A percentile compares a stretch with the other conserved stretches of the same genome.
Conservation (phyloP, 768 basidiomycete genomes). For the Austroboletus festivus region DNA sequence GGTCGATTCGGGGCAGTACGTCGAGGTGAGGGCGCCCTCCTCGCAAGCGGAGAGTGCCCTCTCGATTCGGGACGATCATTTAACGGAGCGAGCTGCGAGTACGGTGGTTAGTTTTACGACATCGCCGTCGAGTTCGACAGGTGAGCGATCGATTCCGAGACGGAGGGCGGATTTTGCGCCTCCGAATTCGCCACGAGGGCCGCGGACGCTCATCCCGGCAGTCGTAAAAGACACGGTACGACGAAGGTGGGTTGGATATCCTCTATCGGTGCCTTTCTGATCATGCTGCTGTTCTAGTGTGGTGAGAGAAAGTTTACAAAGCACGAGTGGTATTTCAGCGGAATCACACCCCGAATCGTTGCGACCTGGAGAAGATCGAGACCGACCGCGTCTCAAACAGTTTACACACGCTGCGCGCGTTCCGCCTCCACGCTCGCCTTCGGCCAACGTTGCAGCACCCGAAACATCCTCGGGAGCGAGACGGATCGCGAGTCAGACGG, state of each 20-base stretch:
- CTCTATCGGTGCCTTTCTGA: not conserved
- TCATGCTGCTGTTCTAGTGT: conserved; percentile 35
- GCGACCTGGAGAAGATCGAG: conserved; percentile 34
- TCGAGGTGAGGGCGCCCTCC: conserved; percentile 26
- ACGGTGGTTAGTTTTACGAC: conserved; percentile 46
- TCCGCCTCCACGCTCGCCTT: conserved; percentile 53
- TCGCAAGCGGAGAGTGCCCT: conserved; percentile 23
- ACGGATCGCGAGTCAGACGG: conserved; percentile 62
- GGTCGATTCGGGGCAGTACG: conserved; percentile 33
- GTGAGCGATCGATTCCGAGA: conserved; percentile 60
- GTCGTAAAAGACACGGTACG: conserved; percentile 22
- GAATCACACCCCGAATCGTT: conserved; percentile 32
- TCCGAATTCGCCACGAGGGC: conserved; percentile 46
- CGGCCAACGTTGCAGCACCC: conserved; percentile 16
- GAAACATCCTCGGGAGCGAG: conserved; percentile 27
- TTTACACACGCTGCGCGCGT: conserved; percentile 69
- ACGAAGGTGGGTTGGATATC: conserved; percentile 18
- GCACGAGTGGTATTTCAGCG: conserved; percentile 36
- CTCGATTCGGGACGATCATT: conserved; percentile 40
- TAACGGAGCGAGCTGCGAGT: conserved; percentile 31
- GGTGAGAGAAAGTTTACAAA: conserved; percentile 53
- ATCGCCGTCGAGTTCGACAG: conserved; percentile 67
- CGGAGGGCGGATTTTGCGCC: conserved; percentile 67
- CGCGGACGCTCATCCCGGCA: conserved; percentile 21
- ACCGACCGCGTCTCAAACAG: conserved; percentile 63